These are phyloP conservation scores for Starmerella apis DNA, from an alignment of 805 yeast genomes.

Conservation along the genomic window DNA sequence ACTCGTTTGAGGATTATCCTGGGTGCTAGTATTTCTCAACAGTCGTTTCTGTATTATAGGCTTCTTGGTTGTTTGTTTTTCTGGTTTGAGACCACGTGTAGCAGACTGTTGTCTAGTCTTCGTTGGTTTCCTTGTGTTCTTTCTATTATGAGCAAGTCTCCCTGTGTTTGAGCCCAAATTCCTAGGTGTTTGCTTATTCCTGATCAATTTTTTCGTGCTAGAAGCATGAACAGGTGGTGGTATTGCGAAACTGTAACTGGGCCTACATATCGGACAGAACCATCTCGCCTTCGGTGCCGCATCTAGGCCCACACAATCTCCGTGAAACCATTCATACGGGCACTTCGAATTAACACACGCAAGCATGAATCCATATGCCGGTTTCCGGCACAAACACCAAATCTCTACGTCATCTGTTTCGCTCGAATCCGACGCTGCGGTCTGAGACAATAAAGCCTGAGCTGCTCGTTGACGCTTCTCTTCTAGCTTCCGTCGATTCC, in stretches of 20 bases:
- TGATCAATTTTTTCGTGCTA: background rate
- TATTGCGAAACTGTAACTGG: background rate
- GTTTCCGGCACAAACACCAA: constrained; percentile 42
- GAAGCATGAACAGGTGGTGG: background rate
- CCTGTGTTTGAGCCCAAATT: too few species aligned
- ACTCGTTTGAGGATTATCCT: too few species aligned
- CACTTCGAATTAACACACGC: constrained; percentile 80
- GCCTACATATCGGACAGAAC: constrained; percentile 56
- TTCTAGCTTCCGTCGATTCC: background rate
- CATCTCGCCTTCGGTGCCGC: constrained; percentile 73
- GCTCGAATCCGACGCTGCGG: background rate
- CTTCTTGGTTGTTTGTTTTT: too few species aligned
- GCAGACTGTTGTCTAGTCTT: too few species aligned
- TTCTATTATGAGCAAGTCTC: too few species aligned
- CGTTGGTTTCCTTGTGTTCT: too few species aligned
- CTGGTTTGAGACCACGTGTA: too few species aligned
- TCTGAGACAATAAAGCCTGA: background rate
- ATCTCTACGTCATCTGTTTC: constrained; percentile 6
- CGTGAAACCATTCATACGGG: constrained; percentile 83
- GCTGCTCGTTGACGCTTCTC: constrained; percentile 4
- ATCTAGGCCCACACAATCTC: constrained; percentile 73
- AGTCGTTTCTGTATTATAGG: too few species aligned
- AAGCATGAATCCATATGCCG: constrained; percentile 66
- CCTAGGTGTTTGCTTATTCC: too few species aligned
- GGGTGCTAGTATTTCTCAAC: too few species aligned